A percentile compares a stretch with the other conserved stretches of the same genome.
Evolutionary conservation across 306 rosid species (phyloP).

Genomic region (Vigna reflexopilosa): DNA sequence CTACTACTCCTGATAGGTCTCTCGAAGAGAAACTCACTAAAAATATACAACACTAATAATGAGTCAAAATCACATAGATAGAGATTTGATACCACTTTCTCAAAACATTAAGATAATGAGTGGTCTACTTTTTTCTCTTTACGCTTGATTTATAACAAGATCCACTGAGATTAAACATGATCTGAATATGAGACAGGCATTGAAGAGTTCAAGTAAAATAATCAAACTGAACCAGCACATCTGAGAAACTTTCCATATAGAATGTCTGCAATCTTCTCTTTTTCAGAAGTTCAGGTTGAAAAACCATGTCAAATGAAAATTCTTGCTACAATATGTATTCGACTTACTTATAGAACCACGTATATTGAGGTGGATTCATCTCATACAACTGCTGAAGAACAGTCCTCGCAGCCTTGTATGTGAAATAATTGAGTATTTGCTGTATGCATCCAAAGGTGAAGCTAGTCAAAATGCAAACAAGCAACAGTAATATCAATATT

Average conservation of each 20-base stretch:
- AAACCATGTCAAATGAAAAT: background rate
- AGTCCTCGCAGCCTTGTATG: slow-evolving; percentile 92
- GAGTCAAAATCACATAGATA: too few relatives aligned
- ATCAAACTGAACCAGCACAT: background rate
- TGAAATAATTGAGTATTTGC: slow-evolving; percentile 94
- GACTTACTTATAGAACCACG: slow-evolving; percentile 93
- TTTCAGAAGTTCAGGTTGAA: background rate
- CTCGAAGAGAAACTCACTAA: too few relatives aligned
- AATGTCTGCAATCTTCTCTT: background rate
- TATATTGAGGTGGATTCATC: slow-evolving; percentile 91
- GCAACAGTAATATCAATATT: background rate
- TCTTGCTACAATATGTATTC: slow-evolving; percentile 1
- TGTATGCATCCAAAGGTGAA: slow-evolving; percentile 59
- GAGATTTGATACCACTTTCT: too few relatives aligned
- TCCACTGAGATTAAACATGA: too few relatives aligned
- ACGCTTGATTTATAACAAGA: too few relatives aligned
- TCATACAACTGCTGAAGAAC: slow-evolving; percentile 90
- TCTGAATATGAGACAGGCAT: background rate
- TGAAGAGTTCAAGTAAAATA: slow-evolving; percentile 1
- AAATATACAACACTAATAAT: too few relatives aligned
- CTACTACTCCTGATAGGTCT: too few relatives aligned
- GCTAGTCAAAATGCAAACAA: slow-evolving; percentile 37
- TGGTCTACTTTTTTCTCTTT: too few relatives aligned
- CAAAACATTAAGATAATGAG: too few relatives aligned
- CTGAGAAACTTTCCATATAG: background rate